A percentile compares a stretch with the other conserved stretches of the same genome.
phyloP scores from a whole-genome alignment of 345 rosid species.

The Brassica carinata region DNA sequence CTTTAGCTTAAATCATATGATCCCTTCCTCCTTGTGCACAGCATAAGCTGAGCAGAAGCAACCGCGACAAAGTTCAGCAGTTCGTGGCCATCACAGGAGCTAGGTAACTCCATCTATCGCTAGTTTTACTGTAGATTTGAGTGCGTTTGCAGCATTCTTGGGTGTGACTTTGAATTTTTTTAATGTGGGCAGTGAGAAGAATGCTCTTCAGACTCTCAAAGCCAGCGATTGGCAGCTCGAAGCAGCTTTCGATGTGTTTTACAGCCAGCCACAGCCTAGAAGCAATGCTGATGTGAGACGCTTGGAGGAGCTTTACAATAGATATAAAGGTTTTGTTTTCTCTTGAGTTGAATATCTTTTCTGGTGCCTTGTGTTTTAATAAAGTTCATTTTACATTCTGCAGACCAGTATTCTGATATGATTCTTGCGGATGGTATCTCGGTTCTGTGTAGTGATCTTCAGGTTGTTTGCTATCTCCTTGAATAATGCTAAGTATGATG shows the following conservation, averaged over 20 bases:
- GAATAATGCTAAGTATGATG: slow-evolving; percentile 6
- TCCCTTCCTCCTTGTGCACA: slow-evolving; percentile 26
- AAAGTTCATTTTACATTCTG: slow-evolving; percentile 16
- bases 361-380: neutral
- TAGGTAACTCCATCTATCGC: slow-evolving; percentile 47
- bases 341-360: slow-evolving; percentile 11
- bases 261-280: slow-evolving; percentile 81
- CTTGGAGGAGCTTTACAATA: slow-evolving; percentile 90
- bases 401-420: slow-evolving; percentile 74
- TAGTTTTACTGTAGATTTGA: neutral
- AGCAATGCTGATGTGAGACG: slow-evolving; percentile 68
- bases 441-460: slow-evolving; percentile 74
- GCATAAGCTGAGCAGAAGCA: slow-evolving; percentile 82
- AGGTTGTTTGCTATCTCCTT: slow-evolving; percentile 47
- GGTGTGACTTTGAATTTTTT: neutral
- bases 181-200: slow-evolving; percentile 67
- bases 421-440: slow-evolving; percentile 71
- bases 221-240: slow-evolving; percentile 95
- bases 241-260: slow-evolving; percentile 91
- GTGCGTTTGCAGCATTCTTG: neutral
- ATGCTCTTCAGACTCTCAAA: slow-evolving; percentile 81
- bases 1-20: slow-evolving; percentile 9
- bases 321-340: slow-evolving; percentile 70
- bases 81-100: slow-evolving; percentile 85
- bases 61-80: slow-evolving; percentile 95